Conservation (phyloP, 192 early-diverging fungal genomes). For the Spizellomyces punctatus region DNA sequence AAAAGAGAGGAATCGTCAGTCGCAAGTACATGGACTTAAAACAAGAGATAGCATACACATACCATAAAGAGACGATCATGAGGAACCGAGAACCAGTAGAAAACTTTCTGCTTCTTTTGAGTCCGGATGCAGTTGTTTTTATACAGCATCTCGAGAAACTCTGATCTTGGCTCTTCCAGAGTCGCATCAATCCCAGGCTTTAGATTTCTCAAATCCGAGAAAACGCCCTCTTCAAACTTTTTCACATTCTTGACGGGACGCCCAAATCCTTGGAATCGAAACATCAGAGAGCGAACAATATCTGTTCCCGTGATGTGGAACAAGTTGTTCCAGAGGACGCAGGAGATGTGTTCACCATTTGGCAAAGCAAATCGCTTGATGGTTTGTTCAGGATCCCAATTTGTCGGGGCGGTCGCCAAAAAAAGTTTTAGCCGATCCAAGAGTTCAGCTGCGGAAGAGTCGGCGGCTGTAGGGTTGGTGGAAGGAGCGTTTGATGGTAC, state of each 20-base stretch:
- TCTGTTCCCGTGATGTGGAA: slow-evolving; percentile 97
- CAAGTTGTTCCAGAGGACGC: slow-evolving; percentile 89
- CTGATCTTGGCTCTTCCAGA: slow-evolving; percentile 90
- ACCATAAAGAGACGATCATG: slow-evolving; percentile 87
- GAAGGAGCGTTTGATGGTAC: too few relatives aligned
- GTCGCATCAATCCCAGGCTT: slow-evolving; percentile 94
- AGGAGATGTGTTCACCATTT: slow-evolving; percentile 87
- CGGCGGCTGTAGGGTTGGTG: neutral
- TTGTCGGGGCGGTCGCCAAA: slow-evolving; percentile 66
- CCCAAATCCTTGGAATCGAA: slow-evolving; percentile 89
- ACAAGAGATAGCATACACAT: slow-evolving; percentile 18
- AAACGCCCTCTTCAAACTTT: slow-evolving; percentile 99
- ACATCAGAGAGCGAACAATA: slow-evolving; percentile 87
- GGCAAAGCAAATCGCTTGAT: slow-evolving; percentile 69
- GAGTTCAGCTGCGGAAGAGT: slow-evolving; percentile 9
- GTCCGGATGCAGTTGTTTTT: slow-evolving; percentile 96
- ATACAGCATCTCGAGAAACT: slow-evolving; percentile 92
- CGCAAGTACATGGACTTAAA: slow-evolving; percentile 34
- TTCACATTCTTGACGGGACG: slow-evolving; percentile 86
- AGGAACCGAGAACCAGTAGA: slow-evolving; percentile 94
- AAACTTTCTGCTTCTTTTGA: slow-evolving; percentile 99
- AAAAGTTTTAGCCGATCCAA: slow-evolving; percentile 51
- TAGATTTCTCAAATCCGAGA: slow-evolving; percentile 91
- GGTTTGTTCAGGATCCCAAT: slow-evolving; percentile 62
- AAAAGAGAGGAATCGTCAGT: too few relatives aligned